These are phyloP conservation scores for Oenanthe sinensis DNA, from an alignment of 129 eudicot species.

Conservation along the genomic window DNA sequence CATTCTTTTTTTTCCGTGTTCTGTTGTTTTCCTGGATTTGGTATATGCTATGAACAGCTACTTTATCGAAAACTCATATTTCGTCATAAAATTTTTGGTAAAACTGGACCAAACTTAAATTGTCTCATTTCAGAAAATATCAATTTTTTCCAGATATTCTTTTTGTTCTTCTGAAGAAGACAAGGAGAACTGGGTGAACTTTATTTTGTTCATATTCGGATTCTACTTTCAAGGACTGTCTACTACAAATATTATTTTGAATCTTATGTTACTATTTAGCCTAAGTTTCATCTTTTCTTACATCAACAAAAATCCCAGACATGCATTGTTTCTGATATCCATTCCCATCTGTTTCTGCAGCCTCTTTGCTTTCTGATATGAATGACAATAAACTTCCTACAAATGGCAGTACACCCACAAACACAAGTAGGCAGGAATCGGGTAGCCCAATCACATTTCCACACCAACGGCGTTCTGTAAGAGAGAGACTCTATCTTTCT, in stretches of 20 bases:
- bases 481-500: constrained; percentile 32
- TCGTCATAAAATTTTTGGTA: too few species aligned
- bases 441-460: constrained; percentile 38
- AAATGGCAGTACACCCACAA: constrained; percentile 40
- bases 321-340: constrained; percentile 13
- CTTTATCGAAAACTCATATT: not conserved
- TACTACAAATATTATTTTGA: not conserved
- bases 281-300: not conserved
- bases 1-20: not conserved
- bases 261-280: not conserved
- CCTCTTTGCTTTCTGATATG: constrained; percentile 61
- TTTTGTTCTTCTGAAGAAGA: not conserved
- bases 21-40: not conserved
- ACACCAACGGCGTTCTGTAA: constrained; percentile 40
- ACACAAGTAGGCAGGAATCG: constrained; percentile 48
- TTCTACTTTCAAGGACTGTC: not conserved
- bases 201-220: not conserved
- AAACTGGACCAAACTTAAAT: not conserved
- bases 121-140: too few species aligned
- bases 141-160: not conserved
- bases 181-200: not conserved
- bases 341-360: constrained; percentile 31
- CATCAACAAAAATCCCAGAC: not conserved
- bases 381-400: constrained; percentile 7
- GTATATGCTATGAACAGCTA: not conserved